Base-by-base conservation (phyloP, 129 eudicot genomes). In the Mikania micrantha region DNA sequence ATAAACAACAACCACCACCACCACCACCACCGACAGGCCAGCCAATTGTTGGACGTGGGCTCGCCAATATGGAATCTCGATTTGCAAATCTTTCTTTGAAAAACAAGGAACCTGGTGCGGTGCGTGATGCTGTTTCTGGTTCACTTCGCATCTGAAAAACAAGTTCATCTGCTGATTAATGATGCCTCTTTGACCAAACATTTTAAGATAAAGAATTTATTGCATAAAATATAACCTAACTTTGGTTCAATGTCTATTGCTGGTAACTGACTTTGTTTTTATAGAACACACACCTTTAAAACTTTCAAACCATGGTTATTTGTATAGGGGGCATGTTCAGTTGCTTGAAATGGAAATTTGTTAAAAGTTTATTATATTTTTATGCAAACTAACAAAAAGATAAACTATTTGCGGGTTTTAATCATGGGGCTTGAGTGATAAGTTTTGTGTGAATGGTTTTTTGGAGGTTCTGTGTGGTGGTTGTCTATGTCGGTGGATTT, bases 71-170 rank as follows among this genome's bases (percentile, higher is more conserved):
- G n/a, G n/a, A n/a, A n/a, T n/a, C n/a, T n/a, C n/a, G n/a, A n/a
- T 77, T 91, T 28, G 88, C 85, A 53, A 80, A 61, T 59, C 94
- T 91, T 59, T 77, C 88, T 58, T 79, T 91, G 62, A 85, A 81
- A 47, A 87, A 74, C 76, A 77, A 87, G 60, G 86, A 85, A 21
- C 31, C 90, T 11, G 59, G 64, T 48, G 57, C 91, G 12, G 76
- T 60, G 6, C 77, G 79, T 4, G 85, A 86, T 60, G 34, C 78
- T 39, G 76, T 83, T 65, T 66, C 90, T 48, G 87, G 91, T 42
- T 83, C 86, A 52, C 85, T 82, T 72, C 83, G 74, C 76, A 87
- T 77, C 20, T 90, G 82, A 88, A 52, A 39, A 38, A 9, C 13
- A 73, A 53, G 50, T 15, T 47, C 35, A 62, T 71, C 41, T 66